Conservation (phyloP, 208 protist genomes). For the Giardia duodenalis region DNA sequence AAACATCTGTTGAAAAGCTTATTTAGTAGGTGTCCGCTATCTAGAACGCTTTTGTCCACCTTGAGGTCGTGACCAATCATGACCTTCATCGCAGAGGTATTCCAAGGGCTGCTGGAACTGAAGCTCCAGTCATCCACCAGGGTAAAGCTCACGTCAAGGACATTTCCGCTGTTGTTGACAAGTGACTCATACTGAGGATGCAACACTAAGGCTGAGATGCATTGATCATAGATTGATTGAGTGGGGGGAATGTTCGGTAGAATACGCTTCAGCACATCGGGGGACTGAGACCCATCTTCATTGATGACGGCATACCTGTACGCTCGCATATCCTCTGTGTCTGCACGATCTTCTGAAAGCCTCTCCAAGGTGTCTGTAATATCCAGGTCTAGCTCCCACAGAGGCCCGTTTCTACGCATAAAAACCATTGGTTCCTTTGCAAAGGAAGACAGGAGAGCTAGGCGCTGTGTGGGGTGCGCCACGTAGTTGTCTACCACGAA, state of each 20-base stretch:
- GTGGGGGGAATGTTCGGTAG: not conserved
- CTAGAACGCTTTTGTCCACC: not conserved
- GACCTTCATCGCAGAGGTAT: not conserved
- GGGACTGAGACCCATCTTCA: not conserved
- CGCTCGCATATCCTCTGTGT: not conserved
- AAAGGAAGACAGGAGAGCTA: not conserved
- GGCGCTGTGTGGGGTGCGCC: not conserved
- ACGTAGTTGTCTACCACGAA: not conserved
- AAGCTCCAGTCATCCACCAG: conserved; percentile 11
- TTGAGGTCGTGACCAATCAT: not conserved
- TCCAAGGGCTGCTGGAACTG: not conserved
- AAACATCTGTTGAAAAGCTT: not conserved
- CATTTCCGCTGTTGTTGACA: not conserved
- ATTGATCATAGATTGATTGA: not conserved
- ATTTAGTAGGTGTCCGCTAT: not conserved
- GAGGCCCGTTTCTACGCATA: not conserved
- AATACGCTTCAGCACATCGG: not conserved
- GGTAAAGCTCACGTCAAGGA: not conserved
- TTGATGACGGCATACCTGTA: not conserved
- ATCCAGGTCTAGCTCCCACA: not conserved
- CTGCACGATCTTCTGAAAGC: not conserved
- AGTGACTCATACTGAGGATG: not conserved
- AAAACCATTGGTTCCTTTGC: not conserved
- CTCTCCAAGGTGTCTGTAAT: not conserved
- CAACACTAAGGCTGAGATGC: not conserved